These are phyloP conservation scores for Polygonum aviculare DNA, from an alignment of 148 eudicot genomes.

Conservation along the genomic window DNA sequence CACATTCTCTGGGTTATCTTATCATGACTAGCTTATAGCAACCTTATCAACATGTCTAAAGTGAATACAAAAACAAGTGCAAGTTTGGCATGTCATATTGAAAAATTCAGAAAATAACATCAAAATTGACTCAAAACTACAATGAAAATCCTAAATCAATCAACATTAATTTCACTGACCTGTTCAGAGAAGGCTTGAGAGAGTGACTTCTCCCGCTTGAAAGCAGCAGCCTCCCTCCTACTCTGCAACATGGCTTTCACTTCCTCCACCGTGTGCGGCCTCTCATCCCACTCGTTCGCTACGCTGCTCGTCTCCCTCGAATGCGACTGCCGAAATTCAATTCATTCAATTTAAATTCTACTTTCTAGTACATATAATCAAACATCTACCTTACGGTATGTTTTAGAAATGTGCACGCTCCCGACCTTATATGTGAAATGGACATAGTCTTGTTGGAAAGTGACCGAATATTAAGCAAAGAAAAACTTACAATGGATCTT, in stretches of 20 bases:
- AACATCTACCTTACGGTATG: too few species aligned
- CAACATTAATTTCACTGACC: constrained; percentile 15
- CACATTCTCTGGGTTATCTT: too few species aligned
- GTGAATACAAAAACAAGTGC: too few species aligned
- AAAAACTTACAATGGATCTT: constrained; percentile 44
- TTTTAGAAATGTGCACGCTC: too few species aligned
- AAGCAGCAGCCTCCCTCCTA: constrained; percentile 50
- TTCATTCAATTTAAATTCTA: background rate
- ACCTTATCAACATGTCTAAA: too few species aligned
- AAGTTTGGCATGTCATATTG: background rate
- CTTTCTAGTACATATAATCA: background rate
- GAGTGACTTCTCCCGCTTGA: constrained; percentile 45
- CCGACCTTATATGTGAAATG: too few species aligned
- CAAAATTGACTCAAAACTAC: too few species aligned
- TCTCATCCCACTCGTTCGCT: constrained; percentile 76
- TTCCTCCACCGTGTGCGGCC: constrained; percentile 69
- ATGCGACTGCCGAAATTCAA: constrained; percentile 23
- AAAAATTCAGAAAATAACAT: too few species aligned
- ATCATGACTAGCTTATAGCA: too few species aligned
- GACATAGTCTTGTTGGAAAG: too few species aligned
- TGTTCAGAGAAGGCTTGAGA: constrained; percentile 61
- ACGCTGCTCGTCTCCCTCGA: constrained; percentile 61
- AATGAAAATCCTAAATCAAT: too few species aligned
- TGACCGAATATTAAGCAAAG: too few species aligned
- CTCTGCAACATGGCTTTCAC: constrained; percentile 68